Conservation (phyloP, 257 asterid species). For the Cordia subcordata region DNA sequence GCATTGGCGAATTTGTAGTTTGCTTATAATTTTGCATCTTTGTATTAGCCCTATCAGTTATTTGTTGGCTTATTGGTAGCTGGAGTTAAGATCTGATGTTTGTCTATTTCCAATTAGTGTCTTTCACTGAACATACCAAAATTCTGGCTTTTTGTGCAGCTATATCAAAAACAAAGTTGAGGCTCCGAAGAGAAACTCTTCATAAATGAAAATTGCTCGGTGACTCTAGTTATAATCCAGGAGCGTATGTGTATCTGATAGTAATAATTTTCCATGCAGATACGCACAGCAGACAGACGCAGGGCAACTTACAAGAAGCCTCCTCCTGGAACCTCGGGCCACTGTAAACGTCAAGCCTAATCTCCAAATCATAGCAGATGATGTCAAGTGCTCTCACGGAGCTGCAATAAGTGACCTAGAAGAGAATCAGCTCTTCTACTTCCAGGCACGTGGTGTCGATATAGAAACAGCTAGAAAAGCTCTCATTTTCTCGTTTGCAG, state of each 20-base stretch:
- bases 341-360: conserved; percentile 86
- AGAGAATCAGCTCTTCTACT: conserved; percentile 76
- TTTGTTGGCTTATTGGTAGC: too few species aligned
- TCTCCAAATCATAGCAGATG: conserved; percentile 92
- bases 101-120: too few species aligned
- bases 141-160: too few species aligned
- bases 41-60: too few species aligned
- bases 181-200: too few species aligned
- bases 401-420: conserved; percentile 94
- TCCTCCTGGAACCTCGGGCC: conserved; percentile 80
- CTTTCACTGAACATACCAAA: too few species aligned
- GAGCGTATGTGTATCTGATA: not conserved
- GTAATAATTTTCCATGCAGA: conserved; percentile 34
- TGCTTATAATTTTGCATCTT: too few species aligned
- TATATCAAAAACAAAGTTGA: too few species aligned
- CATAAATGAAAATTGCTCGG: not conserved
- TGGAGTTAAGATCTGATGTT: too few species aligned
- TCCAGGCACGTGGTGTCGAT: conserved; percentile 85
- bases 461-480: conserved; percentile 64
- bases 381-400: conserved; percentile 92
- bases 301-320: conserved; percentile 88
- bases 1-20: too few species aligned
- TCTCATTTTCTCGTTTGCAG: conserved; percentile 78
- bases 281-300: conserved; percentile 96
- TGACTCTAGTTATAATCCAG: not conserved